Conservation (phyloP, 1,284 basidiomycete genomes). For the Sanghuangporus weigelae region DNA sequence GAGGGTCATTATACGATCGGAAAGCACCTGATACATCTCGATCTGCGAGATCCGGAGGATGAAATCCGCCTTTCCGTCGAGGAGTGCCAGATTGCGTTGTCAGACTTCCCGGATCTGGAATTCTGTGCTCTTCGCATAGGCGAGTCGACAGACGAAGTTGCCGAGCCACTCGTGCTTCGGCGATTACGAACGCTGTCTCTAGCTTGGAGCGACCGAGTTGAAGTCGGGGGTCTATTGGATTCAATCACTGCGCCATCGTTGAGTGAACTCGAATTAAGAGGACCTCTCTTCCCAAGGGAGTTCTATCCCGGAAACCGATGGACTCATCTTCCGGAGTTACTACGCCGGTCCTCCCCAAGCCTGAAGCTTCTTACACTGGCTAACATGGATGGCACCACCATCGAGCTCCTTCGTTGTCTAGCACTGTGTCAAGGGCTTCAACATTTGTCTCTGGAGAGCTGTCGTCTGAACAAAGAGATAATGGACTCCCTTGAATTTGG, state of each 20-base stretch:
- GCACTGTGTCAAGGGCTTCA: background rate
- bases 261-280: background rate
- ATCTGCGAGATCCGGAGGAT: background rate
- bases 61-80: background rate
- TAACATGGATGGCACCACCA: background rate
- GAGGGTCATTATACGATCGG: slow-evolving; percentile 7
- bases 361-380: background rate
- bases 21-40: background rate
- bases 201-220: background rate
- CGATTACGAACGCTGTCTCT: slow-evolving; percentile 2
- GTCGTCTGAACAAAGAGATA: background rate
- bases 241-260: background rate
- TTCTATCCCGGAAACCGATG: background rate
- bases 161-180: background rate
- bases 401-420: slow-evolving; percentile 1
- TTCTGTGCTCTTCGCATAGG: slow-evolving; percentile 4
- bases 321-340: background rate
- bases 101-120: slow-evolving; percentile 7
- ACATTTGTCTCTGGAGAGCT: background rate
- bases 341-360: background rate
- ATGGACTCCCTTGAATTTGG: background rate
- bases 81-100: slow-evolving; percentile 2
- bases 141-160: background rate
- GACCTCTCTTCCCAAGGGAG: background rate
- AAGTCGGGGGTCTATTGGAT: background rate